These are phyloP conservation scores for Thelonectria rubi DNA, from an alignment of 2,329 filamentous ascomycete genomes.

Conservation along the genomic window DNA sequence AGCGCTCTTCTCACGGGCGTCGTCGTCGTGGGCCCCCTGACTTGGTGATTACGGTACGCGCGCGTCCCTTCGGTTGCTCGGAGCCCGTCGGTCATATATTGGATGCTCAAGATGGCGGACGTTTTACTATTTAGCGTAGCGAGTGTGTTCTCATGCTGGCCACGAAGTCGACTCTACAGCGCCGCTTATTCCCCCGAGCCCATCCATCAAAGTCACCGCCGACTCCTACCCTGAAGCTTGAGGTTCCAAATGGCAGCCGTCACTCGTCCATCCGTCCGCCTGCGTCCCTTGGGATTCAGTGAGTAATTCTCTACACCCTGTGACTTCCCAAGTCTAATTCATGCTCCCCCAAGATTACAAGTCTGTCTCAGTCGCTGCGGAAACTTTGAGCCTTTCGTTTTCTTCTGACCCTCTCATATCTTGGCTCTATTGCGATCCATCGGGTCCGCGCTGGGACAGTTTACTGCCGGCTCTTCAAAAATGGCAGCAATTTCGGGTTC, in stretches of 20 bases:
- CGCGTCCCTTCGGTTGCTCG: not conserved
- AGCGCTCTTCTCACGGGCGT: not conserved
- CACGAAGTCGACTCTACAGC: not conserved
- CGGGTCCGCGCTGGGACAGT: conserved; percentile 19
- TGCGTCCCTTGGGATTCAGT: conserved; percentile 11
- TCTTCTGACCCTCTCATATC: conserved; percentile 18
- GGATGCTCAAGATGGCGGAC: not conserved
- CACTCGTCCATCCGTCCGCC: not conserved
- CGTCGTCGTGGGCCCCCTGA: not conserved
- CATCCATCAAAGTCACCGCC: no score
- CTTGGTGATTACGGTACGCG: not conserved
- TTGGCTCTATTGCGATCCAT: conserved; percentile 16
- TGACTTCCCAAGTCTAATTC: not conserved
- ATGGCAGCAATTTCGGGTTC: conserved; percentile 25
- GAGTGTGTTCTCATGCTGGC: not conserved
- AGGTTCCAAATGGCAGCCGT: not conserved
- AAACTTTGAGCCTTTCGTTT: conserved; percentile 25
- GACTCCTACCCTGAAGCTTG: no score
- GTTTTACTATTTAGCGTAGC: not conserved
- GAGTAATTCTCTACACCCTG: not conserved
- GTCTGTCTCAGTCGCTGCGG: conserved; percentile 5
- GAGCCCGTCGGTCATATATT: not conserved
- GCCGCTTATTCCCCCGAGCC: not conserved
- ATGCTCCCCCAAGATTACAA: not conserved
- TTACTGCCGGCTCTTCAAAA: conserved; percentile 13